Percentiles rank a stretch among this genome's conserved stretches.
phyloP scores from a whole-genome alignment of 306 rosid species.

The Ormosia semicastrata region DNA sequence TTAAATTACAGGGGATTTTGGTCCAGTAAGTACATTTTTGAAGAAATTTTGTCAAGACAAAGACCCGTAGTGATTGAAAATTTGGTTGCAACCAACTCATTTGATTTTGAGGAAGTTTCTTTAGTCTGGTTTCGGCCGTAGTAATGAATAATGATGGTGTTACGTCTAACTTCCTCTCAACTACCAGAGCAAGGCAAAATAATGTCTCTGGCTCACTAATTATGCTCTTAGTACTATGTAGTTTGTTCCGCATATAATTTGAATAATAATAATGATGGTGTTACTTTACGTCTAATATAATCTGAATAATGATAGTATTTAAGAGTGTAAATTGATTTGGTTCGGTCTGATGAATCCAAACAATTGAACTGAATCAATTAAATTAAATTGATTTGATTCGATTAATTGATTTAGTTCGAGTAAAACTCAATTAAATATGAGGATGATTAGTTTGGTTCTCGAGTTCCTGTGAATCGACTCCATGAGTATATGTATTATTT shows the following conservation, averaged over 20 bases:
- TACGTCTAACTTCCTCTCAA: neutral
- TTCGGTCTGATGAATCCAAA: too few relatives aligned
- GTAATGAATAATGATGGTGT: constrained; percentile 2
- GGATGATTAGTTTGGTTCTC: too few relatives aligned
- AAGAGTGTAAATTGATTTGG: too few relatives aligned
- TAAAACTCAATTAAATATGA: too few relatives aligned
- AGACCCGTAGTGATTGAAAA: neutral
- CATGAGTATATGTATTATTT: too few relatives aligned
- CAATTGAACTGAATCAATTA: too few relatives aligned
- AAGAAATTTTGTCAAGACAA: neutral
- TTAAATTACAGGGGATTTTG: neutral
- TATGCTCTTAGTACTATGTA: too few relatives aligned
- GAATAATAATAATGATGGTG: neutral
- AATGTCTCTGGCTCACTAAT: neutral
- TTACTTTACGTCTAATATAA: neutral
- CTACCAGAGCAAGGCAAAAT: neutral
- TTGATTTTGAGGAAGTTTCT: constrained; percentile 5
- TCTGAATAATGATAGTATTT: neutral
- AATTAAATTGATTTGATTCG: too few relatives aligned
- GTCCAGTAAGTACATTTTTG: neutral
- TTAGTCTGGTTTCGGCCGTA: neutral
- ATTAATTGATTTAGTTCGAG: too few relatives aligned
- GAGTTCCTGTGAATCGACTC: too few relatives aligned
- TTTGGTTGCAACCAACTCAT: constrained; percentile 28
- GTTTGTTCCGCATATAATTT: neutral